phyloP scores from a whole-genome alignment of 805 yeast species.

The Cyberlindnera americana region DNA sequence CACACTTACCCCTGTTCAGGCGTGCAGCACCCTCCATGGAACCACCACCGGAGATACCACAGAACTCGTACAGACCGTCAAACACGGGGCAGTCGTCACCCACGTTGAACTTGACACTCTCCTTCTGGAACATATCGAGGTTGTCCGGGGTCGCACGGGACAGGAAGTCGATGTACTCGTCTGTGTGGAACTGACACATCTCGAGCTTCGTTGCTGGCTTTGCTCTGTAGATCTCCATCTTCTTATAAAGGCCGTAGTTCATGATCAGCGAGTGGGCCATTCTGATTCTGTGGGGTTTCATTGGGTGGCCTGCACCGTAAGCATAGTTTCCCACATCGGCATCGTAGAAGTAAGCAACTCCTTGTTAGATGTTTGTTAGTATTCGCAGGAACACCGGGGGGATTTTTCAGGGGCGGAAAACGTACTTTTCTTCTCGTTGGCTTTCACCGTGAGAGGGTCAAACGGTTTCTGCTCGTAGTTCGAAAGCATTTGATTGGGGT shows the following conservation, averaged over 20 bases:
- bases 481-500: no score
- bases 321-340: constrained; percentile 97
- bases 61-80: constrained; percentile 73
- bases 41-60: constrained; percentile 83
- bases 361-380: constrained; percentile 19
- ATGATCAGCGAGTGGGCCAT: constrained; percentile 96
- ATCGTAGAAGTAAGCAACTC: constrained; percentile 61
- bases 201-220: constrained; percentile 98
- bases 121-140: constrained; percentile 80
- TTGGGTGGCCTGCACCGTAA: constrained; percentile 97
- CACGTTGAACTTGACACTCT: constrained; percentile 87
- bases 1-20: constrained; percentile 76
- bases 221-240: constrained; percentile 91
- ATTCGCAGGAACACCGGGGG: no score
- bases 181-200: constrained; percentile 97
- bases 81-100: constrained; percentile 93
- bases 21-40: constrained; percentile 88
- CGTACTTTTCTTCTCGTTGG: constrained; percentile 48
- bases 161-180: constrained; percentile 91
- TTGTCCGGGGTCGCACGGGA: constrained; percentile 91
- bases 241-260: constrained; percentile 94
- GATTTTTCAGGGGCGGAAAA: no score
- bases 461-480: constrained; percentile 47
- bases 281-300: constrained; percentile 98
- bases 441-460: constrained; percentile 55